Evolutionary conservation across 208 protist species (phyloP).

Genomic region (Acanthamoeba culbertsoni): DNA sequence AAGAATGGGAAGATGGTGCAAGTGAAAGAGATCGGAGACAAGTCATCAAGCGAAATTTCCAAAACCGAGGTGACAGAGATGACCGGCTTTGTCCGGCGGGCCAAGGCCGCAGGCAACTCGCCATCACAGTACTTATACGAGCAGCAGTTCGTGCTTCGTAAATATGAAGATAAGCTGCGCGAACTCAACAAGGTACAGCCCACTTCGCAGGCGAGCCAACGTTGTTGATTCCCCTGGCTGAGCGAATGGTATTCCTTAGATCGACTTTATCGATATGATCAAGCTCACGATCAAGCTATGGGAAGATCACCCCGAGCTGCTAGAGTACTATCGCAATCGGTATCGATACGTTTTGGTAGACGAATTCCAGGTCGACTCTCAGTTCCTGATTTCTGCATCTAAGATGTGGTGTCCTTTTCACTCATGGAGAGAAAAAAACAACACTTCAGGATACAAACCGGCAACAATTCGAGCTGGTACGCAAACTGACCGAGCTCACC

Average conservation of each 20-base stretch:
- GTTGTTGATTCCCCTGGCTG: neutral
- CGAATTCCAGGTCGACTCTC: neutral
- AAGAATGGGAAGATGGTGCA: neutral
- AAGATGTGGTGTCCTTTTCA: neutral
- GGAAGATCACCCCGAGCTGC: neutral
- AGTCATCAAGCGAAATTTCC: neutral
- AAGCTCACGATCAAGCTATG: neutral
- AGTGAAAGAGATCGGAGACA: neutral
- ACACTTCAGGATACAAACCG: neutral
- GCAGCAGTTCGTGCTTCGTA: neutral
- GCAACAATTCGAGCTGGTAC: neutral
- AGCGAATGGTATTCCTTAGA: neutral
- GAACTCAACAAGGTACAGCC: neutral
- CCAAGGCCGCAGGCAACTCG: neutral
- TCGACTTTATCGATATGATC: conserved; percentile 38
- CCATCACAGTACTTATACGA: neutral
- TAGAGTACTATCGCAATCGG: neutral
- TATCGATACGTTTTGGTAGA: conserved; percentile 15
- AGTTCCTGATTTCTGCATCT: neutral
- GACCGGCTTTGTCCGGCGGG: neutral
- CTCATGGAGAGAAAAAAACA: neutral
- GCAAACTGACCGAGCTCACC: neutral
- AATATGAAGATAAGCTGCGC: neutral
- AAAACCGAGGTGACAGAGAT: neutral
- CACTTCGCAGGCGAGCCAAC: neutral